These are phyloP conservation scores for Aspergillus ibericus DNA, from an alignment of 2,329 filamentous ascomycete species.

Conservation along the genomic window DNA sequence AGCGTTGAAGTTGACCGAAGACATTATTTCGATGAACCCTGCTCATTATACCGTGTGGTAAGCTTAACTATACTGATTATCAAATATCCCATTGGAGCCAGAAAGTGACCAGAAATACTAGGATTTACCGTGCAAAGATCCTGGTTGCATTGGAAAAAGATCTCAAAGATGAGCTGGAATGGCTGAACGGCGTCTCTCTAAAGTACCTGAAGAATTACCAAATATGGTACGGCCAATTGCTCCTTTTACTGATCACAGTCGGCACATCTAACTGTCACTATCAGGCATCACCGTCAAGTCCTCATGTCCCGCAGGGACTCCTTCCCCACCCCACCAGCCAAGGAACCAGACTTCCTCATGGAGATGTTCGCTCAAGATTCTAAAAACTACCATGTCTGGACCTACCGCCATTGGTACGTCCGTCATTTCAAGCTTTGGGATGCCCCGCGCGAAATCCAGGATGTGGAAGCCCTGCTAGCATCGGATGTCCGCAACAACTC, in stretches of 20 bases:
- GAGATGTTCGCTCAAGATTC: slow-evolving; percentile 80
- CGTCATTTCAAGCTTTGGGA: slow-evolving; percentile 61
- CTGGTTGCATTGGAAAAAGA: slow-evolving; percentile 66
- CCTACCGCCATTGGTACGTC: slow-evolving; percentile 80
- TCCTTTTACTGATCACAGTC: not conserved
- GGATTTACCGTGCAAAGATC: slow-evolving; percentile 82
- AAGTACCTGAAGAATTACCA: slow-evolving; percentile 96
- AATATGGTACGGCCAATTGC: slow-evolving; percentile 65
- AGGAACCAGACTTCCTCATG: slow-evolving; percentile 73
- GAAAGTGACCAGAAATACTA: slow-evolving; percentile 28
- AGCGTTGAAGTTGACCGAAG: slow-evolving; percentile 76
- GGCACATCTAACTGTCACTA: not conserved
- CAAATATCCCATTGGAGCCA: not conserved
- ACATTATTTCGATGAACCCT: slow-evolving; percentile 89
- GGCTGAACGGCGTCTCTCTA: slow-evolving; percentile 82
- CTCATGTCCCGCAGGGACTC: slow-evolving; percentile 50
- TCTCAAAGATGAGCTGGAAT: slow-evolving; percentile 71
- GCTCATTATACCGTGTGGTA: slow-evolving; percentile 98
- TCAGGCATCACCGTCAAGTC: slow-evolving; percentile 60
- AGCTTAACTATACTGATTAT: slow-evolving; percentile 17
- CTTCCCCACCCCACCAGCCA: slow-evolving; percentile 58
- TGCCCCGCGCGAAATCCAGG: slow-evolving; percentile 62
- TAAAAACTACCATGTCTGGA: slow-evolving; percentile 99
- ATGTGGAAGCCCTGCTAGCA: slow-evolving; percentile 70
- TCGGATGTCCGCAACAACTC: slow-evolving; percentile 92